Evolutionary conservation across 139 green algal species (phyloP).

Genomic region (Ulvella scutata): DNA sequence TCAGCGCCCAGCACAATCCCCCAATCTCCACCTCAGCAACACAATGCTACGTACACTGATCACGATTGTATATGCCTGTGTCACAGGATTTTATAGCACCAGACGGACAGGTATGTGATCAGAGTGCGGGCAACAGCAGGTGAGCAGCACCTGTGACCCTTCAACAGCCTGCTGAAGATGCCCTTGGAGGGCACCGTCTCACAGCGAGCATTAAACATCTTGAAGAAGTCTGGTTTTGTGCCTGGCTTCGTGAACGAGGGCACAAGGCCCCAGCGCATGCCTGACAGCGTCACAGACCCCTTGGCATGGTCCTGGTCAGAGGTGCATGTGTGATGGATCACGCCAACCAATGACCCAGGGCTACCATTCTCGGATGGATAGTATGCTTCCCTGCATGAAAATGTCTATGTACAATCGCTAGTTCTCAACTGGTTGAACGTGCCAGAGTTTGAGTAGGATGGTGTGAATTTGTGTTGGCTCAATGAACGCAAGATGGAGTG

Average conservation of each 20-base stretch:
- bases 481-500: background rate
- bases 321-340: background rate
- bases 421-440: background rate
- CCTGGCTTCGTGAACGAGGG: slow-evolving; percentile 48
- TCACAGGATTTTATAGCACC: too few species aligned
- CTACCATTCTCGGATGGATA: background rate
- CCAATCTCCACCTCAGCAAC: too few species aligned
- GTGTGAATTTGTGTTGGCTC: background rate
- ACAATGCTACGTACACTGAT: too few species aligned
- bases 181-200: slow-evolving; percentile 42
- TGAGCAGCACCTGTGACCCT: background rate
- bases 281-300: background rate
- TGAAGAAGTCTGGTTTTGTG: slow-evolving; percentile 33
- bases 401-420: background rate
- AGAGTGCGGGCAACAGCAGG: too few species aligned
- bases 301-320: background rate
- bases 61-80: too few species aligned
- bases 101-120: too few species aligned
- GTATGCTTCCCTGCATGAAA: background rate
- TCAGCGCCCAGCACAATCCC: too few species aligned
- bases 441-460: background rate
- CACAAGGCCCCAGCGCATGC: slow-evolving; percentile 53
- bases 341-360: background rate
- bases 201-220: slow-evolving; percentile 47
- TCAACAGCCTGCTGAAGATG: slow-evolving; percentile 44